phyloP scores from a whole-genome alignment of 2,329 filamentous ascomycete species.

The Aureobasidium sp. region DNA sequence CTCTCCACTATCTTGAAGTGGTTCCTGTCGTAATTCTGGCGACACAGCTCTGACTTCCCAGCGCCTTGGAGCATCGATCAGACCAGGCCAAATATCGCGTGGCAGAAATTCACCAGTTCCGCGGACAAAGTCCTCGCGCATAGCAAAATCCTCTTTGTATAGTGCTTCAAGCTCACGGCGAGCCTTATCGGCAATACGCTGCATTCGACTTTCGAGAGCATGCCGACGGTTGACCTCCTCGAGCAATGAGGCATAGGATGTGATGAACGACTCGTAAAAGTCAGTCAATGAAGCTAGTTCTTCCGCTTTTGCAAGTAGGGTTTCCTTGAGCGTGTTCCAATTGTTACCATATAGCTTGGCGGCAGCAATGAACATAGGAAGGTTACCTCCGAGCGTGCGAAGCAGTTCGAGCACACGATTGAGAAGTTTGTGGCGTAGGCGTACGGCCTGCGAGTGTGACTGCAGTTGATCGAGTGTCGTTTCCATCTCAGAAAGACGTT shows the following conservation, averaged over 20 bases:
- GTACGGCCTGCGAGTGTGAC: conserved; percentile 54
- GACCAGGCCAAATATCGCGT: conserved; percentile 76
- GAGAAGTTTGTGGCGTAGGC: conserved; percentile 51
- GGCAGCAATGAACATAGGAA: conserved; percentile 59
- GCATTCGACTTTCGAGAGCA: conserved; percentile 65
- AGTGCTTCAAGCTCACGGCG: conserved; percentile 69
- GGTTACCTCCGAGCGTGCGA: conserved; percentile 58
- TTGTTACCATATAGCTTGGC: conserved; percentile 54
- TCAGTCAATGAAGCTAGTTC: conserved; percentile 70
- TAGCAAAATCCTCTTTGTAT: conserved; percentile 57
- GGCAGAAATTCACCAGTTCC: conserved; percentile 84
- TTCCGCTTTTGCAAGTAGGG: conserved; percentile 60
- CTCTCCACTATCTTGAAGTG: not conserved
- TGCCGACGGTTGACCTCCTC: conserved; percentile 75
- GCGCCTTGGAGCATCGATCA: conserved; percentile 40
- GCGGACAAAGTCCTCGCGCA: conserved; percentile 70
- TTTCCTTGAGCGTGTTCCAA: conserved; percentile 69
- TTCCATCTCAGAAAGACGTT: conserved; percentile 72
- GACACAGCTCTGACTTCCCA: conserved; percentile 12
- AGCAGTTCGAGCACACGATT: conserved; percentile 59
- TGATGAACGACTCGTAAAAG: conserved; percentile 84
- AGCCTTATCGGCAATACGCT: conserved; percentile 68
- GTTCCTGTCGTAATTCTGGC: not conserved
- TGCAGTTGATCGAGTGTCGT: conserved; percentile 57
- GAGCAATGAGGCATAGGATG: conserved; percentile 76